Evolutionary conservation across 73 alveolate species (phyloP).

Genomic region (Paramecium primaurelia): DNA sequence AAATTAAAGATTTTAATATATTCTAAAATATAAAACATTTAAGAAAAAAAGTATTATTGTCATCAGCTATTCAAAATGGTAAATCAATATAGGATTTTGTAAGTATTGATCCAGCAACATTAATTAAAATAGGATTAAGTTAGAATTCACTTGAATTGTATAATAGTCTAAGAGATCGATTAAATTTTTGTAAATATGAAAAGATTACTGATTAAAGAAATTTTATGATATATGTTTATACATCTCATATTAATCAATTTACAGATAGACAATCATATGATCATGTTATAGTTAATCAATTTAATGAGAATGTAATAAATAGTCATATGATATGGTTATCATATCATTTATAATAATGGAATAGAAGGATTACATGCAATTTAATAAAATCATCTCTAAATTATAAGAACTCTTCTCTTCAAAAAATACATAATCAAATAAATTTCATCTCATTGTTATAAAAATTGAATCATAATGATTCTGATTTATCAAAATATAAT

Average conservation of each 20-base stretch:
- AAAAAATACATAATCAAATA: neutral
- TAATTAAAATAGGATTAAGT: neutral
- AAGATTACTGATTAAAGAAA: neutral
- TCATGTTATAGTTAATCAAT: neutral
- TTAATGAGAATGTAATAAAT: neutral
- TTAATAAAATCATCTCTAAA: neutral
- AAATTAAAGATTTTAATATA: constrained; percentile 10
- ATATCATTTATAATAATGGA: neutral
- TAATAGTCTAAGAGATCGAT: neutral
- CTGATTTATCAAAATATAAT: neutral
- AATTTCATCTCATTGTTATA: neutral
- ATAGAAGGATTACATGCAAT: neutral
- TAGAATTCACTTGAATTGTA: neutral
- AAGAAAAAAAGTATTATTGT: constrained; percentile 10
- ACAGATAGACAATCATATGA: neutral
- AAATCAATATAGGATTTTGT: neutral
- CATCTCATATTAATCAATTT: neutral
- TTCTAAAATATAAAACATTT: neutral
- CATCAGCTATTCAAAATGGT: neutral
- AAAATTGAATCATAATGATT: neutral
- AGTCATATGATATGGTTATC: neutral
- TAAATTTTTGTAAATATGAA: neutral
- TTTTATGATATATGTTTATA: neutral
- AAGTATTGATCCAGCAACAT: neutral
- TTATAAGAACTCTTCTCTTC: neutral